Conservation (phyloP, 306 rosid species). For the Castanopsis chinensis region DNA sequence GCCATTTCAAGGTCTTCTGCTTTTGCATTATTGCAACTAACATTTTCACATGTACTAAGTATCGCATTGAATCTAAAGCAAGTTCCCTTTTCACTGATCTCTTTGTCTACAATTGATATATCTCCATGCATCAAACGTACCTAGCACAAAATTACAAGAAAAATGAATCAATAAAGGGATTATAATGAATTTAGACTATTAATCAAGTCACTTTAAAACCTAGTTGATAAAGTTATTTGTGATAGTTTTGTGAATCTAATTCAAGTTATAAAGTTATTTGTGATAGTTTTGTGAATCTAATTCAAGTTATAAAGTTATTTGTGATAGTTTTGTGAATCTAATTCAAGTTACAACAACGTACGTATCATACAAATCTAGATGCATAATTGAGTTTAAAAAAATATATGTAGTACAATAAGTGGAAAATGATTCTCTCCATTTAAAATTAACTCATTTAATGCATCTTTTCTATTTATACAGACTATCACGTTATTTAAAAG, state of each 20-base stretch:
- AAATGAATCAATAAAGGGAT: neutral
- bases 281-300: no score
- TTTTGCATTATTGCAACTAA: neutral
- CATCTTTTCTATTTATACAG: no score
- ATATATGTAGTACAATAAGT: neutral
- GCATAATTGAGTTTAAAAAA: neutral
- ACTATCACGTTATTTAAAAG: no score
- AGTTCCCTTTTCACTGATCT: constrained; percentile 55
- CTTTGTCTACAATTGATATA: constrained; percentile 65
- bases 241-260: neutral
- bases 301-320: neutral
- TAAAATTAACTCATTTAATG: no score
- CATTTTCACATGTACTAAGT: constrained; percentile 28
- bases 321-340: neutral
- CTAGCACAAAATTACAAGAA: constrained; percentile 18
- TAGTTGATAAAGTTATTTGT: no score
- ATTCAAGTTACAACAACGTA: neutral
- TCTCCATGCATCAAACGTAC: constrained; percentile 87
- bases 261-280: no score
- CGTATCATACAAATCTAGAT: neutral
- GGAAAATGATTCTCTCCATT: no score
- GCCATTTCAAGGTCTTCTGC: constrained; percentile 29
- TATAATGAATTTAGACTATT: neutral
- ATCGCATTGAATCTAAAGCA: constrained; percentile 70
- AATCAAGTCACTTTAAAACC: neutral